Base-by-base conservation (phyloP, 805 yeast genomes). In the Schwanniomyces vanrijiae region DNA sequence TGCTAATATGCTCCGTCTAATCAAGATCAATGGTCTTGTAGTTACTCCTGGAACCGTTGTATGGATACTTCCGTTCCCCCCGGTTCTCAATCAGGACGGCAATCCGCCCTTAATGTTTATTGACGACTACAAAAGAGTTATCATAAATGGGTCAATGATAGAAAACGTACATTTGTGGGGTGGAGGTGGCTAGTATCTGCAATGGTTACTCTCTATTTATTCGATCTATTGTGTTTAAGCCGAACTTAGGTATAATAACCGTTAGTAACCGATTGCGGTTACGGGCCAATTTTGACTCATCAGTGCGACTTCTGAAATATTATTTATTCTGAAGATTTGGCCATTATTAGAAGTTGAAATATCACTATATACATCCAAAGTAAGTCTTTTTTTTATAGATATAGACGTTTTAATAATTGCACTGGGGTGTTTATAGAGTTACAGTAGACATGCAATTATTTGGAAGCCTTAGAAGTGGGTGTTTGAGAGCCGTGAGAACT, bases 111-210 rank as follows among this genome's bases (percentile, higher is more conserved):
- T 53, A 8, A 47, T 64, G 29, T 58, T 48, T 13, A 45, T 58
- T 14, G 54, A 61, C 3, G 43, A 45, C 18, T 53, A 61, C 21
- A 63, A 63, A 4, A 49, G 62, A 26, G 60, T 69, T 1, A 48
- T 54, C 6, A 37, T 69, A 2, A 59, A 60, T 22, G 68, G 71
- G 5, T 47, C 47, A 19, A 60, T 58, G 9, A 60, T 70, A 19
- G 71, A 67, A 44, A 70, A 70, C 47, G 50, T 69, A n/a, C n/a
- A n/a, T n/a, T n/a, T 13, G 46, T 56, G 37, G 69, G 59, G 5
- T 69, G 64, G 62, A n/a, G 47, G 33, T 40, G 46, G 47, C 18
- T 47, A 28, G 33, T 2, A n/a, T n/a, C n/a, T n/a, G n/a, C n/a
- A n/a, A n/a, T n/a, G n/a, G n/a, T n/a, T n/a, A n/a, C n/a, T n/a